phyloP scores from a whole-genome alignment of 1,284 basidiomycete genomes.

The Tylopilus sp. region DNA sequence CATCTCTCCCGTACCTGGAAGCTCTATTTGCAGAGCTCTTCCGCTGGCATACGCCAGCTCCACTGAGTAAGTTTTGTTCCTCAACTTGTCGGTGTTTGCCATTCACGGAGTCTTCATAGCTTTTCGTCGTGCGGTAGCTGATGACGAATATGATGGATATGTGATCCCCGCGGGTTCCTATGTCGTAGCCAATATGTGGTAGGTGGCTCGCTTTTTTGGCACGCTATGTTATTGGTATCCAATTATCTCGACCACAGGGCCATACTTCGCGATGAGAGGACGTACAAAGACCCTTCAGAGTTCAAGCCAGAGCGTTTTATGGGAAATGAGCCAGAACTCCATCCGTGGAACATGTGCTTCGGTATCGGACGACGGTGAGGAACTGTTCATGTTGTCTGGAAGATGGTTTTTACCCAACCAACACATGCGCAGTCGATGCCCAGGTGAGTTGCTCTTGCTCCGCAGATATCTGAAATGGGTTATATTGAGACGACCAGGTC shows the following conservation, averaged over 20 bases:
- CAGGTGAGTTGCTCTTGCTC: constrained; percentile 13
- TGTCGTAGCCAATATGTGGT: constrained; percentile 33
- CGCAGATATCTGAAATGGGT: not conserved
- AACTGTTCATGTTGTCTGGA: not conserved
- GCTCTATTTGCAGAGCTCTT: constrained; percentile 60
- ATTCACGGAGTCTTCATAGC: too few species aligned
- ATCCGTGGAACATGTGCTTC: constrained; percentile 62
- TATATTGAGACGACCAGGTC: constrained; percentile 18
- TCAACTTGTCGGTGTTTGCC: too few species aligned
- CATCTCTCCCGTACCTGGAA: constrained; percentile 37
- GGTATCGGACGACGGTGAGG: constrained; percentile 66
- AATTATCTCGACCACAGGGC: constrained; percentile 13
- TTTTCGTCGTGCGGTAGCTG: constrained; percentile 60
- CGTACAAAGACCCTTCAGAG: constrained; percentile 18
- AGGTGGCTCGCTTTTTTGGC: too few species aligned
- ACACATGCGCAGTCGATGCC: constrained; percentile 16
- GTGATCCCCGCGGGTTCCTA: constrained; percentile 29
- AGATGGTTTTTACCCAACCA: not conserved
- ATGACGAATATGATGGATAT: constrained; percentile 51
- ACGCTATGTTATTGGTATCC: too few species aligned
- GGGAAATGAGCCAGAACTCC: constrained; percentile 50
- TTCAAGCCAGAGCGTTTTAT: constrained; percentile 36
- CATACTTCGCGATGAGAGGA: constrained; percentile 24
- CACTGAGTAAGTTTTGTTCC: too few species aligned
- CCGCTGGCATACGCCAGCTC: constrained; percentile 68